Percentiles rank a stretch among this genome's conserved stretches.
phyloP scores from a whole-genome alignment of 768 basidiomycete genomes.

The Cystobasidium ongulense region DNA sequence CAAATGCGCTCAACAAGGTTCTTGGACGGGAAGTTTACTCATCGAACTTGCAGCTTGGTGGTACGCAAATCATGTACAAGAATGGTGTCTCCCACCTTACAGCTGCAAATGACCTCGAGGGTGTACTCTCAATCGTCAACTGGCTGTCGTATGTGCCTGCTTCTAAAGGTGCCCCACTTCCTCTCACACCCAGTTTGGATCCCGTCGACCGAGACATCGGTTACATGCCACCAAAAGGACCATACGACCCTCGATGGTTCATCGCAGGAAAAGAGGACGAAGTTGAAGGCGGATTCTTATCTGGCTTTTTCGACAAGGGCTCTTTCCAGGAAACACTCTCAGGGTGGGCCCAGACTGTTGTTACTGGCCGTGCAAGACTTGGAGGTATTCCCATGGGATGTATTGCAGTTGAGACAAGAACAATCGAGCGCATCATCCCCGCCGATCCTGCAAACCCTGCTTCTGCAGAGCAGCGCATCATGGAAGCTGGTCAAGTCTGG shows the following conservation, averaged over 20 bases:
- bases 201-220: constrained; percentile 80
- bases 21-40: constrained; percentile 98
- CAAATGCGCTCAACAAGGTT: constrained; percentile 93
- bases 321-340: constrained; percentile 98
- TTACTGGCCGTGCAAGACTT: constrained; percentile 88
- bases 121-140: constrained; percentile 82
- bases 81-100: constrained; percentile 97
- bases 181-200: constrained; percentile 58
- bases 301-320: constrained; percentile 92
- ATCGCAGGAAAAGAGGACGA: constrained; percentile 91
- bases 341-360: constrained; percentile 97
- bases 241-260: constrained; percentile 97
- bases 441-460: constrained; percentile 95
- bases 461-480: constrained; percentile 93
- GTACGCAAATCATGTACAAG: constrained; percentile 99
- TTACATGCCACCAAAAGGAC: constrained; percentile 82
- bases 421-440: constrained; percentile 89
- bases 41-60: constrained; percentile 94
- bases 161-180: constrained; percentile 66
- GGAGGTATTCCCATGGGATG: constrained; percentile 96
- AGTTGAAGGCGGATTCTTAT: constrained; percentile 57
- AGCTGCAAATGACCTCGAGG: constrained; percentile 88
- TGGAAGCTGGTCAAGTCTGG: constrained; percentile 99
- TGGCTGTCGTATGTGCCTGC: constrained; percentile 94
- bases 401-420: constrained; percentile 95